These are phyloP conservation scores for Kodamaea ohmeri DNA, from an alignment of 1,139 yeast species.

Conservation along the genomic window DNA sequence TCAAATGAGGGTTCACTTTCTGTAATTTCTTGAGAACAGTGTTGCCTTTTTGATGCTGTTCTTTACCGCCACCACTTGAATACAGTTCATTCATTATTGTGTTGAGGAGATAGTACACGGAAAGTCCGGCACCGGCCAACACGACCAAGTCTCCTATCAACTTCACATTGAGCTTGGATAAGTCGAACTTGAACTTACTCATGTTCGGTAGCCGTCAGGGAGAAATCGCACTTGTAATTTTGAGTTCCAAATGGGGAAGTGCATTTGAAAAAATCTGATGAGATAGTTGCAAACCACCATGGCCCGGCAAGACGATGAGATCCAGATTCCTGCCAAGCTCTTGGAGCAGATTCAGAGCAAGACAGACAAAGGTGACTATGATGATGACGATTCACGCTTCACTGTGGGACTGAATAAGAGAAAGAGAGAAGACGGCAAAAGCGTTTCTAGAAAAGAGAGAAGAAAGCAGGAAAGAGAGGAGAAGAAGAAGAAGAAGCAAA, in stretches of 20 bases:
- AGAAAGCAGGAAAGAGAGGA: constrained; percentile 53
- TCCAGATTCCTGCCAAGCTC: constrained; percentile 64
- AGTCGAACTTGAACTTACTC: constrained; percentile 36
- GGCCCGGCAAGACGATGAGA: constrained; percentile 27
- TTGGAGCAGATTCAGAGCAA: constrained; percentile 58
- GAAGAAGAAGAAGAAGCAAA: constrained; percentile 44
- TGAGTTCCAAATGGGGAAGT: constrained; percentile 1
- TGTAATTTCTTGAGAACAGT: constrained; percentile 60
- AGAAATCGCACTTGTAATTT: constrained; percentile 2
- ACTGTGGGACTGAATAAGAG: constrained; percentile 23
- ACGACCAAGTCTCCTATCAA: constrained; percentile 64
- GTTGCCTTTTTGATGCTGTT: constrained; percentile 64
- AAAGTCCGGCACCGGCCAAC: constrained; percentile 78
- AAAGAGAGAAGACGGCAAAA: constrained; percentile 26
- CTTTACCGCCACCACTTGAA: constrained; percentile 47
- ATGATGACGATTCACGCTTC: constrained; percentile 34
- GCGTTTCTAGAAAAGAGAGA: constrained; percentile 50
- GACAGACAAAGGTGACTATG: constrained; percentile 44
- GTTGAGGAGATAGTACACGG: constrained; percentile 68
- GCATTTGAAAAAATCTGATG: constrained; percentile 7
- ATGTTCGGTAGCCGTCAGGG: constrained; percentile 16
- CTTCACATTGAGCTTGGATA: constrained; percentile 48
- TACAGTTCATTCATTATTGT: constrained; percentile 54
- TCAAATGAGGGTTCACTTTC: constrained; percentile 56
- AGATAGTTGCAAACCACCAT: constrained; percentile 6